Evolutionary conservation across 2,329 filamentous ascomycete genomes (phyloP).

Genomic region (Dissoconium aciculare): DNA sequence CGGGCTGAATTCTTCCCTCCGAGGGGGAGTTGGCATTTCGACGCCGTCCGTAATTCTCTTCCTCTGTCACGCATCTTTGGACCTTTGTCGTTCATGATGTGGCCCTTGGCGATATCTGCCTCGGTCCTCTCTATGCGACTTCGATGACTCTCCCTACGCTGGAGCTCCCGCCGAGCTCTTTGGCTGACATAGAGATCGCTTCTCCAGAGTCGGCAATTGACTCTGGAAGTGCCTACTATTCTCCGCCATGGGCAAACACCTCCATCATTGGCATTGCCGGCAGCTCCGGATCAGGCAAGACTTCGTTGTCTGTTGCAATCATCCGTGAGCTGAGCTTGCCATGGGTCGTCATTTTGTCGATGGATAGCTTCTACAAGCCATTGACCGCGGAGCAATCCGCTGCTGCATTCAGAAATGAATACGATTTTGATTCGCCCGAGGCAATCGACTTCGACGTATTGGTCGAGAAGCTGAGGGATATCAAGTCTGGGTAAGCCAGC

Average conservation of each 20-base stretch:
- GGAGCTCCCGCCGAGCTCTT: conserved; percentile 16
- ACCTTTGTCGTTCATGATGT: conserved; percentile 19
- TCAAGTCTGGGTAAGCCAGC: conserved; percentile 72
- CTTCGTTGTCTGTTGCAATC: conserved; percentile 81
- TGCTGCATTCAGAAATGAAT: conserved; percentile 76
- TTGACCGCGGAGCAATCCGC: conserved; percentile 63
- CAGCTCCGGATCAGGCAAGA: conserved; percentile 90
- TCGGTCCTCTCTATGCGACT: conserved; percentile 16
- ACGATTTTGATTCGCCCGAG: conserved; percentile 87
- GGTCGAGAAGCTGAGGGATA: conserved; percentile 60
- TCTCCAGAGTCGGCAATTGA: not conserved
- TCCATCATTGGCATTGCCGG: conserved; percentile 95
- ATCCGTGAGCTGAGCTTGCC: conserved; percentile 79
- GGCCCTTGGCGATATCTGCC: conserved; percentile 16
- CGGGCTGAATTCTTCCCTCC: no score
- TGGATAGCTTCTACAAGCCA: conserved; percentile 97
- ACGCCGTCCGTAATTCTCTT: no score
- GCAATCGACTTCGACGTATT: conserved; percentile 90
- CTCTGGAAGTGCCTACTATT: conserved; percentile 51
- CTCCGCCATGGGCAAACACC: conserved; percentile 88
- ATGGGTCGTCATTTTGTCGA: conserved; percentile 95
- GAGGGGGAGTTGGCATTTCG: no score
- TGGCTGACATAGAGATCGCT: conserved; percentile 8
- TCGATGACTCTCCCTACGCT: conserved; percentile 18
- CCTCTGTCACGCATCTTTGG: no score